phyloP scores from a whole-genome alignment of 169 alveolate genomes.

The Plasmodium fragile region DNA sequence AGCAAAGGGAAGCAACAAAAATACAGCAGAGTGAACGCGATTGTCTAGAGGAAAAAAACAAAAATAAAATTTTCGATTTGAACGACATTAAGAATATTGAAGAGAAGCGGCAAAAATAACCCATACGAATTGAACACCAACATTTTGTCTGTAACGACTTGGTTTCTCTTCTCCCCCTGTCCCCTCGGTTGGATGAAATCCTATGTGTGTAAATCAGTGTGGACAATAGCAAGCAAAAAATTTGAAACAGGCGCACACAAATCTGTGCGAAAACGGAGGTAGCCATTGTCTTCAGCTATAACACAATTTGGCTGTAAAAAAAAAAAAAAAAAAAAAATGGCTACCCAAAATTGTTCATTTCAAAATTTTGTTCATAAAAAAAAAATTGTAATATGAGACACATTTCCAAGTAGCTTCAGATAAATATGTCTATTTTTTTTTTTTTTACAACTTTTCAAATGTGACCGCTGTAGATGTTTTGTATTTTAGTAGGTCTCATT shows the following conservation, averaged over 20 bases:
- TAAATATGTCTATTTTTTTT: not conserved
- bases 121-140: not conserved
- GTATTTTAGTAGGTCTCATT: not conserved
- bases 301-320: not conserved
- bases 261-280: not conserved
- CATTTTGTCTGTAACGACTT: not conserved
- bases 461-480: not conserved
- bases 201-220: not conserved
- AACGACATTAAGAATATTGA: constrained; percentile 49
- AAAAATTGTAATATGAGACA: not conserved
- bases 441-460: not conserved
- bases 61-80: constrained; percentile 50
- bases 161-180: not conserved
- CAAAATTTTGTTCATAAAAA: not conserved
- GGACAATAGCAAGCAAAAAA: not conserved
- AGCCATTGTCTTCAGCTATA: not conserved
- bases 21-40: constrained; percentile 53
- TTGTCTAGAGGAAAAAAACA: constrained; percentile 56
- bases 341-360: not conserved
- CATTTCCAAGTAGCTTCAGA: not conserved
- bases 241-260: not conserved
- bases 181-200: not conserved
- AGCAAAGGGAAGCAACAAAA: constrained; percentile 37
- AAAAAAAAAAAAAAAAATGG: not conserved
- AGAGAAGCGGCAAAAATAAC: constrained; percentile 1